Base-by-base conservation (phyloP, 2,329 filamentous ascomycete genomes). In the Rhinocladiella mackenziei region DNA sequence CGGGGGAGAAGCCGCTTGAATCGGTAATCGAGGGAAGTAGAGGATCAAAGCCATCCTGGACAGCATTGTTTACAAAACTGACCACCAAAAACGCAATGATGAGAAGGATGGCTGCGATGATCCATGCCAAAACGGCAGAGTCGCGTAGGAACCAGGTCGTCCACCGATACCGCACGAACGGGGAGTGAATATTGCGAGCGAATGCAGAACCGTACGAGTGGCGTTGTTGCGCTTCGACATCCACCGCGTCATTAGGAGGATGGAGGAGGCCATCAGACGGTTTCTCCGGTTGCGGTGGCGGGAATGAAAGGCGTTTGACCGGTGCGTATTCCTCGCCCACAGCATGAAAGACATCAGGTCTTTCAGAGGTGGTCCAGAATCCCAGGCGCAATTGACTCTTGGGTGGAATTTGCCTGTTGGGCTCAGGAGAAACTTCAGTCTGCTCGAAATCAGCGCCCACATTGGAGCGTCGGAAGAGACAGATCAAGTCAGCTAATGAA, bases 381-480 rank as follows among this genome's bases (percentile, higher is more conserved):
- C 89, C 88, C n/a, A 96, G 74, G 32, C 84, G 76, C 56, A 91
- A n/a, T n/a, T n/a, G 81, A 4, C 76, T 69, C 52, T 78, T 78
- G 11, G 63, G 49, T 73, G 77, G 58, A 71, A 76, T 37, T 66
- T 69, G 31, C 77, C 72, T 51, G 72, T 56, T 50, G 0, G 67
- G 64, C 4, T 62, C 54, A 3, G 59, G 57, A 31, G 80, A 73
- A 0, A 79, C 77, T 56, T 89, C 84, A 0, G 82, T 80, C 3
- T 79, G 78, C 9, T 77, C 73, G 63, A 89, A 94, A 57, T 85
- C 83, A 15, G 73, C 70, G 36, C 89, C 74, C 13, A 83, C 80
- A 63, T 94, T 95, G 53, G 86, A 89, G 48, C 84, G 78, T 53
- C 87, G 83, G 18, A 94, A 74, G 8, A 96, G 72, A 1, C 83